Base-by-base conservation (phyloP, 208 protist genomes). In the Blechomonas ayalai region DNA sequence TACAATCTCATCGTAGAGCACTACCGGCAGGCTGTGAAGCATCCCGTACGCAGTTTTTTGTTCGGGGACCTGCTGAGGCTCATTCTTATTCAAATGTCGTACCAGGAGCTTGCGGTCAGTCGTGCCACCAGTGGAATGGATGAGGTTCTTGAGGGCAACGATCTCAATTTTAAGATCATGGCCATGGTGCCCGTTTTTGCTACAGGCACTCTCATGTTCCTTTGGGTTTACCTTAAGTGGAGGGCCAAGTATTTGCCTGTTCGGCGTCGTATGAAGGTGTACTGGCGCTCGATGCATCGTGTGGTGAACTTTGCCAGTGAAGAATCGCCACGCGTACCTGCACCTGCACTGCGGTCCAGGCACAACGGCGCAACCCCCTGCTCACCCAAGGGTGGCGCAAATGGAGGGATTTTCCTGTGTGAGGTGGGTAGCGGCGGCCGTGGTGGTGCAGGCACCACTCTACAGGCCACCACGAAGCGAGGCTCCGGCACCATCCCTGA, bases 131-230 rank as follows among this genome's bases (percentile, higher is more conserved):
- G 82, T 27, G 63, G 65, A 29, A 84, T 85, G n/a, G 77, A 85
- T 22, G 77, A 86, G 52, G 73, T 87, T 26, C 65, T 91, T 28
- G 74, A 78, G 33, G 67, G 71, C 46, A 91, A 87, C 52, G 76
- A 84, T 35, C 44, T 91, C 26, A 91, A 87, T 36, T 87, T 87
- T 47, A 75, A 82, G 50, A 47, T 91, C 10, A 87, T 87, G 74
- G 70, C 77, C 10, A 61, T 85, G 51, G 57, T 81, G 39, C 82
- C 77, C 3, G 51, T 86, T 4, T 53, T 86, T 12, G 48, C 48
- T 7, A 48, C 61, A 0, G 50, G 58, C 0, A 43, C 59, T 0
- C 28, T 71, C 18, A 24, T 64, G 2, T 31, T 55, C 12, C 27
- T 60, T 16, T 73, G 69, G 59, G 20, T 18, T 4, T 49, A 64